A percentile compares a stretch with the other conserved stretches of the same genome.
phyloP scores from a whole-genome alignment of 2,329 filamentous ascomycete species.

The Cryoendolithus antarcticus region DNA sequence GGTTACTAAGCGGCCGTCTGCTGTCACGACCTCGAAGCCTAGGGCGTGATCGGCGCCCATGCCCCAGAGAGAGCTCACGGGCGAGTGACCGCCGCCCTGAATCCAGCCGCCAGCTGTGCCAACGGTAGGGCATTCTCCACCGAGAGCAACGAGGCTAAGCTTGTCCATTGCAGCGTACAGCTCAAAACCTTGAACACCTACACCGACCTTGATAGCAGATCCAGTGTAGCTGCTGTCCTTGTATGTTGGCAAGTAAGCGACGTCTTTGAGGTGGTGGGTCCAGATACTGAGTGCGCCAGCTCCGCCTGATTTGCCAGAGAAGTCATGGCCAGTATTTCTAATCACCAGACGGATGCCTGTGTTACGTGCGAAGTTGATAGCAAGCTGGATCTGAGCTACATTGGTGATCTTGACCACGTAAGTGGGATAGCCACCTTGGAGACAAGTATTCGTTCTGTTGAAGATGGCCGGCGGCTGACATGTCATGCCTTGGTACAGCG shows the following conservation, averaged over 20 bases:
- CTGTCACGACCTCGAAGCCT: background rate
- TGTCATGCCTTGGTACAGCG: slow-evolving; percentile 6
- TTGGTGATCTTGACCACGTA: slow-evolving; percentile 10
- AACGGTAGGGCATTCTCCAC: slow-evolving; percentile 12
- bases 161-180: slow-evolving; percentile 4
- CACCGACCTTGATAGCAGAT: slow-evolving; percentile 10
- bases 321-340: slow-evolving; percentile 17
- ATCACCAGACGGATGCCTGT: slow-evolving; percentile 11
- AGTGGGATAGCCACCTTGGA: slow-evolving; percentile 9
- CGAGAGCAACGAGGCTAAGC: slow-evolving; percentile 3
- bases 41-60: slow-evolving; percentile 13
- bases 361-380: slow-evolving; percentile 11
- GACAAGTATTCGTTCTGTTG: slow-evolving; percentile 4
- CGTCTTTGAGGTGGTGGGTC: slow-evolving; percentile 11
- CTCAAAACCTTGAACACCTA: slow-evolving; percentile 9
- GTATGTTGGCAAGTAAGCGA: slow-evolving; percentile 7
- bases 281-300: slow-evolving; percentile 12
- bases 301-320: slow-evolving; percentile 8
- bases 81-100: slow-evolving; percentile 12
- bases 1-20: background rate
- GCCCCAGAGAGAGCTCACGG: slow-evolving; percentile 8
- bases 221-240: slow-evolving; percentile 7
- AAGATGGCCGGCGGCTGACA: slow-evolving; percentile 5
- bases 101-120: slow-evolving; percentile 14
- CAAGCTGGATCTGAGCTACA: slow-evolving; percentile 8